Conservation (phyloP, 306 rosid species). For the Citrullus mucosospermus region DNA sequence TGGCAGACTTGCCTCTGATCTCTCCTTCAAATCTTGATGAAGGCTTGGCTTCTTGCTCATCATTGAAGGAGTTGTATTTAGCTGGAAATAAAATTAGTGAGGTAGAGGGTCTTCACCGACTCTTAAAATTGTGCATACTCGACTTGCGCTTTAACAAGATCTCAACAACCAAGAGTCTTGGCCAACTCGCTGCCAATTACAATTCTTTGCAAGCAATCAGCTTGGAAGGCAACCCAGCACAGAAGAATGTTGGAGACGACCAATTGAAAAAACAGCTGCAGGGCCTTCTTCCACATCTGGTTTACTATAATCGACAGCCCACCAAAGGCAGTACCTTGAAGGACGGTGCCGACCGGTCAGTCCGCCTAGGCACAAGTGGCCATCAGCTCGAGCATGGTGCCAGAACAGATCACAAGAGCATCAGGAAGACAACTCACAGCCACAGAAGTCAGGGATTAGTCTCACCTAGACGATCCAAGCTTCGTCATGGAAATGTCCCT, state of each 20-base stretch:
- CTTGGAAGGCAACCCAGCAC: conserved; percentile 90
- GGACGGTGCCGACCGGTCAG: conserved; percentile 53
- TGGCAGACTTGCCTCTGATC: neutral
- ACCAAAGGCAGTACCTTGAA: conserved; percentile 41
- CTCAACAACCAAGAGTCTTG: conserved; percentile 86
- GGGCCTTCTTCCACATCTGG: conserved; percentile 84
- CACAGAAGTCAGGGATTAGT: conserved; percentile 30
- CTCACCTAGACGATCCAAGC: conserved; percentile 30
- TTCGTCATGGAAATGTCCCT: conserved; percentile 21
- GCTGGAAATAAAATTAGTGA: conserved; percentile 93
- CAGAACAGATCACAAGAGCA: conserved; percentile 55
- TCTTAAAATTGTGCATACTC: conserved; percentile 60
- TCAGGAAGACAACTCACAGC: conserved; percentile 44
- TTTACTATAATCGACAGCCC: conserved; percentile 59
- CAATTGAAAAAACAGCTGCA: conserved; percentile 79
- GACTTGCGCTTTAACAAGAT: conserved; percentile 83
- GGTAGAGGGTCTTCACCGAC: conserved; percentile 96
- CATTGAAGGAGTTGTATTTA: conserved; percentile 83
- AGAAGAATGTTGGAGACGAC: conserved; percentile 92
- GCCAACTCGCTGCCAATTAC: conserved; percentile 93
- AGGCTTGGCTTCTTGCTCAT: conserved; percentile 90
- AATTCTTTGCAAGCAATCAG: conserved; percentile 75
- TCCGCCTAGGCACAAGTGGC: conserved; percentile 47
- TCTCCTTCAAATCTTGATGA: conserved; percentile 10
- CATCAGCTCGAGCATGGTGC: conserved; percentile 62